Evolutionary conservation across 202 grass and related monocot genomes (phyloP).

Genomic region (Schoenoplectus tabernaemontani): DNA sequence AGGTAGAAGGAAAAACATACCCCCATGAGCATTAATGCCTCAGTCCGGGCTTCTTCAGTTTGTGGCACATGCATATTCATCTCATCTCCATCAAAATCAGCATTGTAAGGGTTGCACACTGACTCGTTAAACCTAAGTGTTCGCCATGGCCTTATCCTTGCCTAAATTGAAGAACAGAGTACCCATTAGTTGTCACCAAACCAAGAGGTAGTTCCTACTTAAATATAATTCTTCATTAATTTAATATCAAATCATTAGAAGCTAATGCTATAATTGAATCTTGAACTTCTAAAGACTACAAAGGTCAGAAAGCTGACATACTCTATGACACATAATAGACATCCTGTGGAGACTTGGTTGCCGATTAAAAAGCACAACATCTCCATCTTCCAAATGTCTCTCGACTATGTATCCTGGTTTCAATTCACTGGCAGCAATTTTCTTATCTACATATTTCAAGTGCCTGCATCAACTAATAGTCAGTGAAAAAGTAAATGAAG

Average conservation of each 20-base stretch:
- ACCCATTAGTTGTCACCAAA: not conserved
- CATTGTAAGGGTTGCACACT: conserved; percentile 96
- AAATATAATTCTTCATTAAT: not conserved
- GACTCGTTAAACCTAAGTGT: conserved; percentile 97
- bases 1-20: conserved; percentile 37
- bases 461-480: conserved; percentile 36
- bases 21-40: conserved; percentile 99
- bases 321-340: conserved; percentile 98
- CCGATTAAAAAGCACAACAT: conserved; percentile 89
- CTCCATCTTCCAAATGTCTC: conserved; percentile 97
- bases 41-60: conserved; percentile 96
- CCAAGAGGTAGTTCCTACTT: not conserved
- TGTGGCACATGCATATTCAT: conserved; percentile 99
- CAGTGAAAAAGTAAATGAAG: not conserved
- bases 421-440: conserved; percentile 53
- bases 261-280: conserved; percentile 15
- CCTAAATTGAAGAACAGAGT: conserved; percentile 33
- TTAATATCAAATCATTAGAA: conserved; percentile 4
- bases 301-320: conserved; percentile 22
- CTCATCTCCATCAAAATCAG: conserved; percentile 99
- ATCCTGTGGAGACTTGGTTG: conserved; percentile 97
- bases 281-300: not conserved
- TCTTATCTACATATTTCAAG: conserved; percentile 69
- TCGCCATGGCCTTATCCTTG: conserved; percentile 95
- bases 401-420: conserved; percentile 72